Base-by-base conservation (phyloP, 371 early-diverging fungal genomes). In the Apophysomyces ossiformis region DNA sequence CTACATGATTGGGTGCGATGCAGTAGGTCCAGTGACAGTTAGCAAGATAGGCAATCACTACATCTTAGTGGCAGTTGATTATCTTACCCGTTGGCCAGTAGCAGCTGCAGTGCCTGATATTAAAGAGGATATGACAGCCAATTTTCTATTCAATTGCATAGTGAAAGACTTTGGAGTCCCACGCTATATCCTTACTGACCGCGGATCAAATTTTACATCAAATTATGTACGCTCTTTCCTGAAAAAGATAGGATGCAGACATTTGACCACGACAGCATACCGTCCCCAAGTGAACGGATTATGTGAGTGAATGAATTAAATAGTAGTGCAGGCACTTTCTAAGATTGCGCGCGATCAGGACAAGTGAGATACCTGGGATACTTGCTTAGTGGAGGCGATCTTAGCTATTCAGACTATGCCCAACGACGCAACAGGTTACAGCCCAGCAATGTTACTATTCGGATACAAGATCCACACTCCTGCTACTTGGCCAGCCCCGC, bases 241-340 rank as follows among this genome's bases (percentile, higher is more conserved):
- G 0, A 54, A 26, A 37, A 15, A 35, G 0, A 16, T 82, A 0
- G 67, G 68, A 3, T 72, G 74, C n/a, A 43, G 35, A 13, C 71
- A 66, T 32, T 16, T 62, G 0, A 61, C 64, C 13, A 71, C 70
- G 13, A 71, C 78, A 1, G 70, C 72, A 12, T 67, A 68, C 58
- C 15, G 72, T 37, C 79, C 75, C 0, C 72, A 78, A 59, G 65
- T 66, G 0, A 79, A 76, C 69, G 77, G 77, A 0, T 45, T 71
- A 7, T 72, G 72, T 2, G 75, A 85, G 64, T 45, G 82, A 11
- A 65, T 75, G 47, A 81, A 78, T 50, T 58, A 69, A 43, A 76
- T 67, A 0, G 11, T 71, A 0, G 66, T 64, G 0, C 39, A 65
- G 7, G 45, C 44, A 0, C 26, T 72, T 4, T 39, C 68, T 2